Evolutionary conservation across 2,329 filamentous ascomycete genomes (phyloP).

Genomic region (Emmonsia crescens): DNA sequence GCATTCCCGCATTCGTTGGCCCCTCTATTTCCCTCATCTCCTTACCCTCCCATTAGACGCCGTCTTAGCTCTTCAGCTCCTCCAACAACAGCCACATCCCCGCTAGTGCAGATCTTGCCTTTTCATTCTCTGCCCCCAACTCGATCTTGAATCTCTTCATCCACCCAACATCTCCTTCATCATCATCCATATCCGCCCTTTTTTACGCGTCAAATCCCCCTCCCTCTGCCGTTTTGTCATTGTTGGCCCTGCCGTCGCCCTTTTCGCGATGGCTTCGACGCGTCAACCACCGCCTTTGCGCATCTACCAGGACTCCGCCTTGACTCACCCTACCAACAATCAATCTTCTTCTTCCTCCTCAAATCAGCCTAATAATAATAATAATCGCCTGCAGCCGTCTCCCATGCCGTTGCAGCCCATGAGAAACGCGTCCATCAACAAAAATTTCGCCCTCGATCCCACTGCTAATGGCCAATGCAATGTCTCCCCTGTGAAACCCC

Average conservation of each 20-base stretch:
- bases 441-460: conserved; percentile 58
- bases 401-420: conserved; percentile 39
- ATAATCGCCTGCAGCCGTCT: conserved; percentile 42
- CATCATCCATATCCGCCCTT: conserved; percentile 4
- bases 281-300: conserved; percentile 40
- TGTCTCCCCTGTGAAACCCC: conserved; percentile 60
- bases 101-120: conserved; percentile 4
- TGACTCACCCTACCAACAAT: conserved; percentile 18
- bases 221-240: conserved; percentile 7
- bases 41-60: too few relatives aligned
- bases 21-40: not conserved
- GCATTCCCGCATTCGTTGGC: not conserved
- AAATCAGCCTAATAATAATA: conserved; percentile 25
- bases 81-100: not conserved
- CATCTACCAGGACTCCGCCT: conserved; percentile 47
- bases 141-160: not conserved
- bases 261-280: conserved; percentile 28
- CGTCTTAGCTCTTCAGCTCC: not conserved
- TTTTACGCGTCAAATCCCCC: conserved; percentile 22
- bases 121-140: not conserved
- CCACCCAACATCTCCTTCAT: not conserved
- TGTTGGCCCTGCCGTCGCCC: conserved; percentile 7
- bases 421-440: conserved; percentile 36
- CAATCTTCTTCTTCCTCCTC: not conserved
- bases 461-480: conserved; percentile 38